Evolutionary conservation across 805 yeast genomes (phyloP), one percentile per base, ranked within the genome.

Genomic region (Metschnikowia arizonensis): DNA sequence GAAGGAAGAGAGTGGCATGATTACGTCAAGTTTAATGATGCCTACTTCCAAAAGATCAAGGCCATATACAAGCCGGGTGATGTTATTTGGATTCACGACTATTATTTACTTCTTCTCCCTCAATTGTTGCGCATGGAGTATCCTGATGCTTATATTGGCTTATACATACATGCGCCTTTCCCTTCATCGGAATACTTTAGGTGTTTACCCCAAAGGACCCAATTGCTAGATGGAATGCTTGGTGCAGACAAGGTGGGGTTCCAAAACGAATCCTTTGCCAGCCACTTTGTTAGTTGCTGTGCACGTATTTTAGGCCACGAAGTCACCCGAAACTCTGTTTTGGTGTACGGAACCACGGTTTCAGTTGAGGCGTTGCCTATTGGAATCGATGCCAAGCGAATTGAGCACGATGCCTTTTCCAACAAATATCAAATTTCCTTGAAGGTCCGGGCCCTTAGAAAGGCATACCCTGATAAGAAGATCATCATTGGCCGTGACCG

Each of bases 401-500:
- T 89, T 23, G 83, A 85, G 51, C 68, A 70, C 34, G 91, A 85
- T 52, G 80, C 83, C 14, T 78, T 78, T 49, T 55, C 55, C 8
- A 18, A 40, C 3, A 62, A 66, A 1, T 52, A 58, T 5, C 63
- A 64, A 25, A 77, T 85, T 38, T 85, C 81, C 49, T 77, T 73
- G 21, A 85, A 87, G 60, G 83, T 86, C 9, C 49, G 69, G 18
- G 81, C 86, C 2, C 78, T 93, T 48, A 75, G 78, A 50, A 76
- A 78, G 47, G 67, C 83, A 30, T 84, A 84, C 57, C 73, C 71
- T 23, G 82, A 75, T 47, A 79, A 82, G 56, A 86, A 83, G 62
- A 80, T 93, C 52, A 86, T 93, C 54, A 85, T 93, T 33, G 99
- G 99, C 25, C 81, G 99, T 62, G 99, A 93, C 62, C 72, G 98